These are phyloP conservation scores for Pichia gijzeniarum DNA, from an alignment of 805 yeast species.

Conservation along the genomic window DNA sequence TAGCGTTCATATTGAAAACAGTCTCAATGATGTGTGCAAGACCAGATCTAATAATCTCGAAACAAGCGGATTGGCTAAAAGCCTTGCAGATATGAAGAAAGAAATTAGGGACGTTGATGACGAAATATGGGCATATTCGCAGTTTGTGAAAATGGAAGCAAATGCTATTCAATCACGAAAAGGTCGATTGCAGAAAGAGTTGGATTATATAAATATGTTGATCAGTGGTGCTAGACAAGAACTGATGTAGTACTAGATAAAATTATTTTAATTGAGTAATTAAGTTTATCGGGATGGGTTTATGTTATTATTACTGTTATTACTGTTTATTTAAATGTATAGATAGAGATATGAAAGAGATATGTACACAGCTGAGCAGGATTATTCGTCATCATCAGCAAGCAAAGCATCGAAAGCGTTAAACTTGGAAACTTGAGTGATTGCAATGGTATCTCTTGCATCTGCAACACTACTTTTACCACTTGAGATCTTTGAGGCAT, in stretches of 20 bases:
- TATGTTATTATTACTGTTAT: background rate
- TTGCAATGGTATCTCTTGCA: constrained; percentile 63
- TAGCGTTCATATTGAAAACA: constrained; percentile 1
- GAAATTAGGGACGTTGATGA: background rate
- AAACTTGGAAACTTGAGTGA: constrained; percentile 58
- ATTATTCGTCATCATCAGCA: constrained; percentile 42
- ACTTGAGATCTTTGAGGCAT: constrained; percentile 67
- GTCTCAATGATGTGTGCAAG: background rate
- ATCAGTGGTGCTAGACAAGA: background rate
- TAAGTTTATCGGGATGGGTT: too few species aligned
- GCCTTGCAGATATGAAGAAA: background rate
- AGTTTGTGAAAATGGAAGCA: constrained; percentile 6
- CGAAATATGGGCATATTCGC: constrained; percentile 6
- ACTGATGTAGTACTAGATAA: background rate
- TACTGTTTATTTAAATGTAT: background rate
- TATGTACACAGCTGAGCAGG: too few species aligned
- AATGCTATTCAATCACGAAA: constrained; percentile 4
- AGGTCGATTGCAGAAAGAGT: constrained; percentile 8
- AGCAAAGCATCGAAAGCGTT: constrained; percentile 80
- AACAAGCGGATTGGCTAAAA: background rate
- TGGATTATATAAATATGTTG: constrained; percentile 3
- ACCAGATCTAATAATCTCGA: too few species aligned
- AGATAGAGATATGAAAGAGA: background rate
- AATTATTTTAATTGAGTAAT: background rate
- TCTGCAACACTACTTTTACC: constrained; percentile 58